These are phyloP conservation scores for Saposhnikovia divaricata DNA, from an alignment of 129 eudicot species.

Conservation along the genomic window DNA sequence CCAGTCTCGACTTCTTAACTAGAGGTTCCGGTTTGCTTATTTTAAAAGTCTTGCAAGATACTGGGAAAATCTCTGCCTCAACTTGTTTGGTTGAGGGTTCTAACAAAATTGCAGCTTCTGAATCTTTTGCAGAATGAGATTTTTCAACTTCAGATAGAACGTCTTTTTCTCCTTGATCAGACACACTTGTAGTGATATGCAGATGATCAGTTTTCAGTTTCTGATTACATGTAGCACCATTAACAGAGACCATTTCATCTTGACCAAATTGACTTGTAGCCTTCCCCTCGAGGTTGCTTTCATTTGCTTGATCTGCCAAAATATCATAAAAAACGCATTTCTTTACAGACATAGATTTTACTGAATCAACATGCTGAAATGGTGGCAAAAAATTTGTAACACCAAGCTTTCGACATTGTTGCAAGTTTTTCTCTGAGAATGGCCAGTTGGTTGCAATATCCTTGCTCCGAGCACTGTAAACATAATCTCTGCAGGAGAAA, in stretches of 20 bases:
- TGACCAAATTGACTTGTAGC: conserved; percentile 8
- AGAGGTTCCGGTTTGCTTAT: conserved; percentile 13
- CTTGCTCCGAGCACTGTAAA: conserved; percentile 53
- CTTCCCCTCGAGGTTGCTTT: conserved; percentile 24
- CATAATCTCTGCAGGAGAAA: conserved; percentile 58
- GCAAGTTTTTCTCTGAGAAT: conserved; percentile 58
- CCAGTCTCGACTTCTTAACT: conserved; percentile 47
- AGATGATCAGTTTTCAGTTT: conserved; percentile 14
- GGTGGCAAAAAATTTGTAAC: conserved; percentile 79
- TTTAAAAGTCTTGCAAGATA: conserved; percentile 22
- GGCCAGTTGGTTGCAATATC: conserved; percentile 75
- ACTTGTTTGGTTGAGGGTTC: conserved; percentile 18
- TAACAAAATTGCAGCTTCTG: conserved; percentile 16
- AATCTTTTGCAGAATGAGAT: conserved; percentile 20
- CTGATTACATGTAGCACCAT: conserved; percentile 5
- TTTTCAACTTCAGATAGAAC: conserved; percentile 8
- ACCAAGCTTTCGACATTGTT: conserved; percentile 68
- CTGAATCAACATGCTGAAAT: conserved; percentile 30
- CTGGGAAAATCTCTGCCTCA: conserved; percentile 18
- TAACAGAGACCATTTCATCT: not conserved
- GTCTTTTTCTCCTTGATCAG: conserved; percentile 11
- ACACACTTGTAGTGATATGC: conserved; percentile 13
- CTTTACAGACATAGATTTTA: conserved; percentile 23
- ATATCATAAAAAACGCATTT: conserved; percentile 20
- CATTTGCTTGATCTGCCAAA: conserved; percentile 22